phyloP scores from a whole-genome alignment of 768 basidiomycete species.

The Lactarius vividus region DNA sequence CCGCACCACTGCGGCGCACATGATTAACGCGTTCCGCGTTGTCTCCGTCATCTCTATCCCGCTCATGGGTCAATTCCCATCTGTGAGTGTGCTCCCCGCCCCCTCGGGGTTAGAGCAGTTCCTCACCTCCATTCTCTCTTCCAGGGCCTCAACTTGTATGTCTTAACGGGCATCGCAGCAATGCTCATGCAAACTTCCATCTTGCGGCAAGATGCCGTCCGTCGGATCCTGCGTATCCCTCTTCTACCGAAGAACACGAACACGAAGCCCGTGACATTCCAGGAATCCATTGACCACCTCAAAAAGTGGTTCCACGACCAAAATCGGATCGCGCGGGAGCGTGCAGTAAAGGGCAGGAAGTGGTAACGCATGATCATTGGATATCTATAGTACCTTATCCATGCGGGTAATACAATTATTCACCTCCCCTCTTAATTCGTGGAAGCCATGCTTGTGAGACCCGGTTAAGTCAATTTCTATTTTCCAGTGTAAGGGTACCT shows the following conservation, averaged over 20 bases:
- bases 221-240: conserved; percentile 40
- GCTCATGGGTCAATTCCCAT: conserved; percentile 57
- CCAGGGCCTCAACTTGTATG: conserved; percentile 59
- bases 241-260: conserved; percentile 21
- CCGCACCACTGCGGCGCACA: conserved; percentile 22
- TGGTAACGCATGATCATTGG: conserved; percentile 8
- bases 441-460: too few relatives aligned
- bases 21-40: conserved; percentile 34
- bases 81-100: conserved; percentile 46
- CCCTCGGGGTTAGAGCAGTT: not conserved
- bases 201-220: conserved; percentile 43
- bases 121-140: not conserved
- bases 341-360: conserved; percentile 18
- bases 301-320: conserved; percentile 26
- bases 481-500: too few relatives aligned
- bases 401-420: not conserved
- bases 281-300: conserved; percentile 25
- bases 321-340: conserved; percentile 14
- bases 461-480: not conserved
- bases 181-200: conserved; percentile 48
- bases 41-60: conserved; percentile 47
- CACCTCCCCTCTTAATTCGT: not conserved
- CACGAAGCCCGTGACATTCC: conserved; percentile 22
- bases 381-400: conserved; percentile 5
- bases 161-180: conserved; percentile 48